Percentiles rank a stretch among this genome's conserved stretches.
Conservation (phyloP, 768 basidiomycete genomes). For the Gautieria morchelliformis region DNA sequence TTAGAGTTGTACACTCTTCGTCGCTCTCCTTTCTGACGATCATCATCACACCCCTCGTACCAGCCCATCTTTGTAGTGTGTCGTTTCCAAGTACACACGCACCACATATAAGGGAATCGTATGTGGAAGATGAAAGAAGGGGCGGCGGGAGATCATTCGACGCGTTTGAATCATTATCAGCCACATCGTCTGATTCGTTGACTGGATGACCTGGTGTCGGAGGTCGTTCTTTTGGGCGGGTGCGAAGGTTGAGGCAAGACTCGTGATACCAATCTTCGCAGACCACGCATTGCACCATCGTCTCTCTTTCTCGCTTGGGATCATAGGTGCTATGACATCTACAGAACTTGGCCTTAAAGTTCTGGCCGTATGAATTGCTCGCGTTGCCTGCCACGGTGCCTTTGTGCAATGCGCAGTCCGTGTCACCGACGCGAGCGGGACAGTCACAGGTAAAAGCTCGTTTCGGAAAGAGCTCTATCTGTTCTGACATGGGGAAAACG, state of each 20-base stretch:
- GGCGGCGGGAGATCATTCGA: conserved; percentile 59
- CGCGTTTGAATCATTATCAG: conserved; percentile 47
- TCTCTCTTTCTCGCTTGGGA: conserved; percentile 62
- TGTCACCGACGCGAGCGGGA: conserved; percentile 53
- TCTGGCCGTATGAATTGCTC: conserved; percentile 60
- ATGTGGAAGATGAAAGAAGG: conserved; percentile 55
- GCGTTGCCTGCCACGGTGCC: conserved; percentile 40
- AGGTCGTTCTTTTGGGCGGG: conserved; percentile 45
- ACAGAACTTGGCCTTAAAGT: conserved; percentile 64
- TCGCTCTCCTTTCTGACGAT: conserved; percentile 42
- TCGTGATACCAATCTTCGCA: conserved; percentile 96
- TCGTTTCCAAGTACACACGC: conserved; percentile 50
- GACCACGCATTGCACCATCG: conserved; percentile 81
- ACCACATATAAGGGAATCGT: conserved; percentile 69
- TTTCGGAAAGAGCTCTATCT: conserved; percentile 82
- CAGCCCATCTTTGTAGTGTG: conserved; percentile 52
- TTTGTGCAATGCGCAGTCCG: conserved; percentile 56
- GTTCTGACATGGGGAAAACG: conserved; percentile 28
- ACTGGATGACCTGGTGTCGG: conserved; percentile 18
- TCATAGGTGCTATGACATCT: conserved; percentile 67
- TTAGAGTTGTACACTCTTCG: background rate
- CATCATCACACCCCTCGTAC: conserved; percentile 58
- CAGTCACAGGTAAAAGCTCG: conserved; percentile 79
- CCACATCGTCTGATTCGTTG: conserved; percentile 22
- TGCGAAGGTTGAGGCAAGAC: conserved; percentile 74